Base-by-base conservation (phyloP, 1,284 basidiomycete species). In the Malassezia arunalokei region DNA sequence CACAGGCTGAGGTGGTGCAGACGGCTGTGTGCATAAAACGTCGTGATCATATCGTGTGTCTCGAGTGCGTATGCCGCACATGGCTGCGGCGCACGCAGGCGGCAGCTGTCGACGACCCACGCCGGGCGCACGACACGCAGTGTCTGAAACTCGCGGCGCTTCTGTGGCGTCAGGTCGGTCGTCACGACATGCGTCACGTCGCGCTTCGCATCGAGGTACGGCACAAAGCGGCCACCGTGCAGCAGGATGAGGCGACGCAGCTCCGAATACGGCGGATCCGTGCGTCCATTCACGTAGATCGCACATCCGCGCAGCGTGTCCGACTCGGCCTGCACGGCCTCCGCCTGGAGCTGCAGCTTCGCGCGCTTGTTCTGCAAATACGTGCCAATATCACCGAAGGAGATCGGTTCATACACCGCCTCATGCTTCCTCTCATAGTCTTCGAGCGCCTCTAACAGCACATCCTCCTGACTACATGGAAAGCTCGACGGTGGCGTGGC, bases 1-100 rank as follows among this genome's bases (percentile, higher is more conserved):
- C 88, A 94, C 0, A 82, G 85, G 14, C 87, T 85, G 14, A 98
- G 76, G 68, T 92, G 85, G 64, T 98, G 92, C 27, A 98, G 76
- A 8, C 92, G 81, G 3, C 87, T 91, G 70, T 94, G 85, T 72
- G 84, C 83, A 76, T 91, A 96, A 70, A 84, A 98, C 1, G 81
- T 83, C 51, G 87, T 83, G 51, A 96, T 84, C 69, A 94, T 98
- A 58, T 83, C 84, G 20, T 76, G 76, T 2, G 39, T 15, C 2
- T n/a, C 42, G 28, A 12, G 14, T 24, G 45, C 11, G 35, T 14
- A 7, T 7, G 30, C 15, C 9, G 43, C 24, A 3, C 9, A 8
- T 24, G 14, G 38, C 47, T 8, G 17, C 12, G 3, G 11, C 15
- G 14, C 24, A 24, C 35, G 17, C 7, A 78, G 78, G 51, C 81